Evolutionary conservation across 108 stramenopile species (phyloP).

Genomic region (Cylindrotheca fusiformis): DNA sequence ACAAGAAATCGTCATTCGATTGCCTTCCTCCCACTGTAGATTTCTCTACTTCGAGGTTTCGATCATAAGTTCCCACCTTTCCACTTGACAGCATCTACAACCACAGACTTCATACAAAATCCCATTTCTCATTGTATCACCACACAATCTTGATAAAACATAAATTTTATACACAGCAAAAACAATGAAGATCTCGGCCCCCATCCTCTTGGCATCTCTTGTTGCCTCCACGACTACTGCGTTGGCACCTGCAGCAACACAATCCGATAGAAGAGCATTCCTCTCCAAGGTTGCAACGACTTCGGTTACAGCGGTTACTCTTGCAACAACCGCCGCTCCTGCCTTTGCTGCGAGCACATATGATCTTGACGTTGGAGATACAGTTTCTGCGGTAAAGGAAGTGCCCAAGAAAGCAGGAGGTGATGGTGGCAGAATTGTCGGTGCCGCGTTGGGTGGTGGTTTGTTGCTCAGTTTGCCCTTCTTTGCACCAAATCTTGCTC

Average conservation of each 20-base stretch:
- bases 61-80: no score
- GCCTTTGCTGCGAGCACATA: slow-evolving; percentile 2
- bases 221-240: slow-evolving; percentile 1
- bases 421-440: slow-evolving; percentile 8
- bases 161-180: background rate
- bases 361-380: background rate
- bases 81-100: no score
- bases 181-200: background rate
- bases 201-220: background rate
- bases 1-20: no score
- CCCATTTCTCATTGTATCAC: no score
- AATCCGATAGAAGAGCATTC: slow-evolving; percentile 15
- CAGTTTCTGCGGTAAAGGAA: background rate
- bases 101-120: no score
- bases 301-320: background rate
- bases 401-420: background rate
- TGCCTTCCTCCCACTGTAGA: no score
- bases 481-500: slow-evolving; percentile 14
- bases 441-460: slow-evolving; percentile 21
- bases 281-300: slow-evolving; percentile 12
- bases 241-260: background rate
- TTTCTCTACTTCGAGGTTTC: no score
- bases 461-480: slow-evolving; percentile 21
- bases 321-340: background rate
- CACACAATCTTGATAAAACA: no score